A percentile compares a stretch with the other conserved stretches of the same genome.
Conservation (phyloP, 192 early-diverging fungal species). For the Cladochytrium replicatum region DNA sequence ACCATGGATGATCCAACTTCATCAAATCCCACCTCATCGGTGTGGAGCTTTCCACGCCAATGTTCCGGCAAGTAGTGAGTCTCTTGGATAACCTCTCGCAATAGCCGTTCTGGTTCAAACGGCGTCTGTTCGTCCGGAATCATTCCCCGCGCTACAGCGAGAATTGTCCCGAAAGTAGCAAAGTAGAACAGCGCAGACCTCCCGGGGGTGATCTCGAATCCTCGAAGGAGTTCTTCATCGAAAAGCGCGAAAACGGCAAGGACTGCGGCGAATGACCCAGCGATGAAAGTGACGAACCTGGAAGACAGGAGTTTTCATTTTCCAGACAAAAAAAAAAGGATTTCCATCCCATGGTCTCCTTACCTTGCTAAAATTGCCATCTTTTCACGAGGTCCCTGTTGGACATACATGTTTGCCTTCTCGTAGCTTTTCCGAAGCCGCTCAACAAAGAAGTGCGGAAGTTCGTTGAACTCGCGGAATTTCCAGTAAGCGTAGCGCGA, state of each 20-base stretch:
- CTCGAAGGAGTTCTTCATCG: constrained; percentile 77
- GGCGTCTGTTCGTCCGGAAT: constrained; percentile 71
- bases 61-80: constrained; percentile 82
- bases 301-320: not conserved
- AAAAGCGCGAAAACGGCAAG: constrained; percentile 71
- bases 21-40: constrained; percentile 50
- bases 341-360: constrained; percentile 1
- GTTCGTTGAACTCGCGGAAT: constrained; percentile 96
- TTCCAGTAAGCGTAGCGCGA: constrained; percentile 83
- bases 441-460: constrained; percentile 76
- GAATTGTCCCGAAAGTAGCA: constrained; percentile 73
- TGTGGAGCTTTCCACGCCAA: constrained; percentile 78
- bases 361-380: constrained; percentile 64
- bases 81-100: constrained; percentile 70
- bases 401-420: constrained; percentile 70
- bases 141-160: constrained; percentile 69
- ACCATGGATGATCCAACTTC: not conserved
- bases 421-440: constrained; percentile 67
- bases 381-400: constrained; percentile 83
- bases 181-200: constrained; percentile 90
- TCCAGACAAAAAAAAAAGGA: not conserved
- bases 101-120: constrained; percentile 70
- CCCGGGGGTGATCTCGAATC: constrained; percentile 84
- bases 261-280: constrained; percentile 80
- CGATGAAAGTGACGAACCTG: constrained; percentile 80